A percentile compares a stretch with the other conserved stretches of the same genome.
Conservation (phyloP, 495 filamentous ascomycete genomes). For the Aspergillus mulundensis region DNA sequence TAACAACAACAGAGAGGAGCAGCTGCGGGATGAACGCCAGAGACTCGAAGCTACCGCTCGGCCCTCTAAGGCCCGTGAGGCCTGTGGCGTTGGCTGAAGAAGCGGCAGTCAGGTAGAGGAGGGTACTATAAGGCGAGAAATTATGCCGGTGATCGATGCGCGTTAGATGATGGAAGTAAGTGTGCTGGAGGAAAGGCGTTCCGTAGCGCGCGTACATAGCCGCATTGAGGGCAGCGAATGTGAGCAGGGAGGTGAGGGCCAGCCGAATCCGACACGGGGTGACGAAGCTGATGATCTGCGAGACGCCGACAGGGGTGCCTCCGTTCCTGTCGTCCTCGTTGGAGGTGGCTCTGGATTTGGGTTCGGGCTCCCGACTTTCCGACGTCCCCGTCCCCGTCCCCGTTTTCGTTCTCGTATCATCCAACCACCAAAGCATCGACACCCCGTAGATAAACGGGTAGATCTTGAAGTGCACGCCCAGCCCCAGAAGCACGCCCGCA, state of each 20-base stretch:
- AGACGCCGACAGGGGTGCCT: neutral
- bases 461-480: constrained; percentile 95
- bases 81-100: constrained; percentile 47
- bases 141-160: constrained; percentile 97
- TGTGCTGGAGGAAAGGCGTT: constrained; percentile 75
- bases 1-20: constrained; percentile 64
- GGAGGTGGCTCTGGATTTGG: constrained; percentile 1
- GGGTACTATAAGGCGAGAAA: constrained; percentile 91
- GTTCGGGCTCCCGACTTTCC: constrained; percentile 4
- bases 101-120: constrained; percentile 79
- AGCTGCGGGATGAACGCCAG: constrained; percentile 88
- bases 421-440: constrained; percentile 85
- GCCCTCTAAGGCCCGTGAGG: neutral
- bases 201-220: constrained; percentile 75
- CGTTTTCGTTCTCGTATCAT: constrained; percentile 25
- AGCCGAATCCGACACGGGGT: constrained; percentile 60
- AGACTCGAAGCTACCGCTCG: constrained; percentile 57
- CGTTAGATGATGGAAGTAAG: constrained; percentile 86
- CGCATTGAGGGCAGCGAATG: constrained; percentile 67
- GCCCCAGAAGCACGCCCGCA: constrained; percentile 72
- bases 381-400: neutral
- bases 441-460: constrained; percentile 94
- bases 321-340: neutral
- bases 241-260: constrained; percentile 58
- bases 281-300: constrained; percentile 47